Evolutionary conservation across 2,329 filamentous ascomycete species (phyloP).

Genomic region (Exophiala viscosa): DNA sequence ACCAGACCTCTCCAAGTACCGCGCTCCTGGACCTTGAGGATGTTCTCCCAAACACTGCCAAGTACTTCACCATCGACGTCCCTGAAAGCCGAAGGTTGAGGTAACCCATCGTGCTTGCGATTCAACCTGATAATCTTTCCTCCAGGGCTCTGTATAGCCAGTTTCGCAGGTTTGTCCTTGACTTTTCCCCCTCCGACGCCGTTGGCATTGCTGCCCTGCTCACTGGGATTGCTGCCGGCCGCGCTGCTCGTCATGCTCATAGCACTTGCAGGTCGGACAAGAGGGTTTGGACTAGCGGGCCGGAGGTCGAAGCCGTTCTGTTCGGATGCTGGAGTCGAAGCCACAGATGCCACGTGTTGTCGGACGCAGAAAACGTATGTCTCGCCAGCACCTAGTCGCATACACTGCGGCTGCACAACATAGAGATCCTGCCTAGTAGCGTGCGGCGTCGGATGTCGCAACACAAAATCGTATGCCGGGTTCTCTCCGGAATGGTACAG

Average conservation of each 20-base stretch:
- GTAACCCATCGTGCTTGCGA: conserved; percentile 47
- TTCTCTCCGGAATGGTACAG: conserved; percentile 89
- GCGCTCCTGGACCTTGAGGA: conserved; percentile 63
- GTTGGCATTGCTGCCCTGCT: conserved; percentile 52
- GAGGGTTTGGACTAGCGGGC: conserved; percentile 29
- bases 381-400: conserved; percentile 84
- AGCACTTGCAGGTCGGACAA: conserved; percentile 55
- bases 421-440: conserved; percentile 97
- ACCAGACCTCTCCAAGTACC: conserved; percentile 62
- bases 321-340: conserved; percentile 18
- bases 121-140: conserved; percentile 81
- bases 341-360: conserved; percentile 68
- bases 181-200: conserved; percentile 50
- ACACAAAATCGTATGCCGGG: conserved; percentile 88
- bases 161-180: conserved; percentile 80
- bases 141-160: conserved; percentile 89
- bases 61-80: conserved; percentile 38
- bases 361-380: conserved; percentile 96
- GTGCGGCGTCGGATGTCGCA: conserved; percentile 90
- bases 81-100: conserved; percentile 34
- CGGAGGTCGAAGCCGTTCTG: conserved; percentile 25
- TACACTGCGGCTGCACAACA: conserved; percentile 91
- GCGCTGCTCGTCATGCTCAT: conserved; percentile 59
- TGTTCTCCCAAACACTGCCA: conserved; percentile 62
- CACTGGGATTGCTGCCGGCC: conserved; percentile 50